Conservation (phyloP, 306 rosid species). For the Quercus dentata region DNA sequence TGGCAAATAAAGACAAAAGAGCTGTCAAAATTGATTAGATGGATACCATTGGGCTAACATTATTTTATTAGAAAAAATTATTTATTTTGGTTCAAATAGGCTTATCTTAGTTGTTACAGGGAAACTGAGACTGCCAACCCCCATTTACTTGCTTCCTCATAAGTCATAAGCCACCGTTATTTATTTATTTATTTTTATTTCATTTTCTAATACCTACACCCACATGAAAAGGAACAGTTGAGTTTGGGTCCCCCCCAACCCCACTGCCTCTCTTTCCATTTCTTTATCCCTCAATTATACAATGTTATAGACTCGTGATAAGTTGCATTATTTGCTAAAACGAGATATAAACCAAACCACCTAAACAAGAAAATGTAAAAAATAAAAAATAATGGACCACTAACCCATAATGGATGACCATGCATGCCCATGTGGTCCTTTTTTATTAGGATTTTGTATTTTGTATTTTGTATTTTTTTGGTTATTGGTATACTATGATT, state of each 20-base stretch:
- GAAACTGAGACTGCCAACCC: background rate
- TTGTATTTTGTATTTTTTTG: too few species aligned
- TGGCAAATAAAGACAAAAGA: slow-evolving; percentile 29
- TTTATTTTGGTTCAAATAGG: background rate
- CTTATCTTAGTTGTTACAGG: slow-evolving; percentile 4
- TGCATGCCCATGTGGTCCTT: too few species aligned
- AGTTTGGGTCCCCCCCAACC: too few species aligned
- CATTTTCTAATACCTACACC: background rate
- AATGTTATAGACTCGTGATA: too few species aligned
- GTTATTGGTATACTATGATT: too few species aligned
- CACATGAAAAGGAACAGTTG: background rate
- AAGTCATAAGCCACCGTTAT: background rate
- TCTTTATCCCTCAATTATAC: too few species aligned
- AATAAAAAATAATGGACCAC: background rate
- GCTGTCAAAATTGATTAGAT: slow-evolving; percentile 21
- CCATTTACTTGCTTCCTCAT: background rate
- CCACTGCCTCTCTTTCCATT: too few species aligned
- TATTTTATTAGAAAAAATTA: background rate
- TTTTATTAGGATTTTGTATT: too few species aligned
- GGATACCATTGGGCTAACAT: background rate
- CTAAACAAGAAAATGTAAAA: too few species aligned
- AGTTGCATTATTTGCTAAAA: too few species aligned
- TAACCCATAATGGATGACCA: background rate
- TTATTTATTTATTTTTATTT: background rate
- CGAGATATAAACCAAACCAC: too few species aligned